These are phyloP conservation scores for Globisporangium paroecandrum DNA, from an alignment of 352 stramenopile species.

Conservation along the genomic window DNA sequence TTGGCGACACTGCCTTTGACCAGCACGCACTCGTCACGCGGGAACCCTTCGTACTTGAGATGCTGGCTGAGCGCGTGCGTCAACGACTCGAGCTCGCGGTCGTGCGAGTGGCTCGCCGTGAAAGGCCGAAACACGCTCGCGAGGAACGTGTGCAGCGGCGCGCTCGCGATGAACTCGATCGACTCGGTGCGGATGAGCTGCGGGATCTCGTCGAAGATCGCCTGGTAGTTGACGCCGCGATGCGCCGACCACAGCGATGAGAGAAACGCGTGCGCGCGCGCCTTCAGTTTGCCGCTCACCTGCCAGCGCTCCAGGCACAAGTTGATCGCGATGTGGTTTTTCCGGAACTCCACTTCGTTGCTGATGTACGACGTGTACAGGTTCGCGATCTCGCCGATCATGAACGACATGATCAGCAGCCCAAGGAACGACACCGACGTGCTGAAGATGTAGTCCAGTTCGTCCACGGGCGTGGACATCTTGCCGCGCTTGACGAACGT, in stretches of 20 bases:
- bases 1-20: slow-evolving; percentile 40
- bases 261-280: slow-evolving; percentile 44
- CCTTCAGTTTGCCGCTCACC: slow-evolving; percentile 33
- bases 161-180: slow-evolving; percentile 40
- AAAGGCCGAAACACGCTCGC: slow-evolving; percentile 47
- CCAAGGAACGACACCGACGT: slow-evolving; percentile 39
- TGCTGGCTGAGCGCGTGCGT: slow-evolving; percentile 21
- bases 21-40: slow-evolving; percentile 40
- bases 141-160: slow-evolving; percentile 35
- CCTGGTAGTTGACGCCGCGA: slow-evolving; percentile 52
- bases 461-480: slow-evolving; percentile 27
- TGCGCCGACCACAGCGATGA: slow-evolving; percentile 58
- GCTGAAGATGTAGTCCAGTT: slow-evolving; percentile 35
- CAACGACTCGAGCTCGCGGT: slow-evolving; percentile 23
- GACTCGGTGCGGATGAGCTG: slow-evolving; percentile 48
- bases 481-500: slow-evolving; percentile 45
- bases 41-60: slow-evolving; percentile 50
- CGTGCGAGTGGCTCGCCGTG: slow-evolving; percentile 12
- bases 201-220: slow-evolving; percentile 53
- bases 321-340: slow-evolving; percentile 52
- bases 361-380: slow-evolving; percentile 54
- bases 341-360: slow-evolving; percentile 64
- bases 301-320: slow-evolving; percentile 46
- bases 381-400: slow-evolving; percentile 50
- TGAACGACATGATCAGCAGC: slow-evolving; percentile 41